These are phyloP conservation scores for Yarrowia bubula DNA, from an alignment of 805 yeast species.

Conservation along the genomic window DNA sequence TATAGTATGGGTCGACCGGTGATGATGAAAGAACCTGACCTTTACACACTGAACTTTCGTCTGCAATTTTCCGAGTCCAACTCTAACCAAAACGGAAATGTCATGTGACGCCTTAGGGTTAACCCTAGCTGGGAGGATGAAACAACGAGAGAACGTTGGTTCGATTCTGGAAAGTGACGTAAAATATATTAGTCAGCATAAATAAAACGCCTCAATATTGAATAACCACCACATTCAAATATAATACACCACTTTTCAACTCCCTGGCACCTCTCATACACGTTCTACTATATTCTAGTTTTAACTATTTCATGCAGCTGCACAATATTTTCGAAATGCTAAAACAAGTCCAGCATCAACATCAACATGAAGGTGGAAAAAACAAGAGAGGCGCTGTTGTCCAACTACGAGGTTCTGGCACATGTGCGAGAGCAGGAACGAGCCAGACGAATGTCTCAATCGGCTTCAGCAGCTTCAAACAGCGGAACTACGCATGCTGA, in stretches of 20 bases:
- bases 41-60: constrained; percentile 18
- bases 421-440: constrained; percentile 50
- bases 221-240: too few species aligned
- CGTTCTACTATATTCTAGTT: too few species aligned
- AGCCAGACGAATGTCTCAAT: constrained; percentile 22
- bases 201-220: background rate
- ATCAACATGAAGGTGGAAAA: constrained; percentile 45
- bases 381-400: constrained; percentile 54
- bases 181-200: background rate
- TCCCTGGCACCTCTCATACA: background rate
- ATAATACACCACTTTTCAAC: too few species aligned
- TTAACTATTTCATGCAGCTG: background rate
- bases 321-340: background rate
- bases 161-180: background rate
- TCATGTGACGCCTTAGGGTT: constrained; percentile 15
- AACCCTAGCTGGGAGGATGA: background rate
- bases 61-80: constrained; percentile 25
- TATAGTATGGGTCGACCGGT: constrained; percentile 23
- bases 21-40: constrained; percentile 24
- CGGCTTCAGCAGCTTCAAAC: constrained; percentile 12
- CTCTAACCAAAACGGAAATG: constrained; percentile 20
- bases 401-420: constrained; percentile 61
- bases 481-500: constrained; percentile 29
- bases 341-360: background rate
- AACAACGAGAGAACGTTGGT: background rate